Percentiles rank a stretch among this genome's conserved stretches.
These are phyloP conservation scores for Penicillium lividum DNA, from an alignment of 495 filamentous ascomycete species.

Conservation along the genomic window DNA sequence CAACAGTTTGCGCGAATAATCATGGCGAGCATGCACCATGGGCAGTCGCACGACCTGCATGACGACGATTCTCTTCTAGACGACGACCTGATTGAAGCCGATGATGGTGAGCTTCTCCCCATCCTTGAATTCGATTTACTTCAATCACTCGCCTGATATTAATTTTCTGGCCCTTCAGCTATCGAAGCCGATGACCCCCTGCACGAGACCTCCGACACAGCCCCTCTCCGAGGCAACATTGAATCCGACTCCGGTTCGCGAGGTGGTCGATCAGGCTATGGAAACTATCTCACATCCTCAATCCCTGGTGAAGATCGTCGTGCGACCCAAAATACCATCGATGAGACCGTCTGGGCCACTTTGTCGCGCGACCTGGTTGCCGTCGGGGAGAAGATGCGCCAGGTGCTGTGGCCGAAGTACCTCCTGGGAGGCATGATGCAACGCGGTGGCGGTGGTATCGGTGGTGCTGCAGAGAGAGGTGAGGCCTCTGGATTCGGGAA, in stretches of 20 bases:
- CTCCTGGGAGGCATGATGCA: slow-evolving; percentile 72
- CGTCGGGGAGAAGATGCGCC: slow-evolving; percentile 96
- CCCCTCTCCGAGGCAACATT: slow-evolving; percentile 81
- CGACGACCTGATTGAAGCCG: slow-evolving; percentile 91
- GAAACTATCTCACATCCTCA: slow-evolving; percentile 78
- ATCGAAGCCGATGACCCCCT: slow-evolving; percentile 95
- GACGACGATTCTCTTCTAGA: slow-evolving; percentile 72
- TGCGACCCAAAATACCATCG: slow-evolving; percentile 89
- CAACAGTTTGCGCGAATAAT: slow-evolving; percentile 23
- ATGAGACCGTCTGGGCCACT: slow-evolving; percentile 95
- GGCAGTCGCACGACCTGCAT: slow-evolving; percentile 38
- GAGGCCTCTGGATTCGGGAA: slow-evolving; percentile 60
- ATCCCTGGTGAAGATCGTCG: slow-evolving; percentile 95
- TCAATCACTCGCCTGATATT: slow-evolving; percentile 4
- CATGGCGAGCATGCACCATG: slow-evolving; percentile 49
- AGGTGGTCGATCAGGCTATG: slow-evolving; percentile 38
- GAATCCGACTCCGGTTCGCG: slow-evolving; percentile 53
- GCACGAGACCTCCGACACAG: slow-evolving; percentile 64
- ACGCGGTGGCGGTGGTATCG: slow-evolving; percentile 68
- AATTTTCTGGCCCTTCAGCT: slow-evolving; percentile 42
- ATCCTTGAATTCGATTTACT: background rate
- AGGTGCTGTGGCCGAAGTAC: slow-evolving; percentile 97
- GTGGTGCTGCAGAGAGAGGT: slow-evolving; percentile 64
- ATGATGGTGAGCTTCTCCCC: slow-evolving; percentile 67
- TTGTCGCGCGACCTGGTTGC: slow-evolving; percentile 86